Percentiles rank a stretch among this genome's conserved stretches.
Evolutionary conservation across 2,329 filamentous ascomycete genomes (phyloP).

Genomic region (Fusarium continuum): DNA sequence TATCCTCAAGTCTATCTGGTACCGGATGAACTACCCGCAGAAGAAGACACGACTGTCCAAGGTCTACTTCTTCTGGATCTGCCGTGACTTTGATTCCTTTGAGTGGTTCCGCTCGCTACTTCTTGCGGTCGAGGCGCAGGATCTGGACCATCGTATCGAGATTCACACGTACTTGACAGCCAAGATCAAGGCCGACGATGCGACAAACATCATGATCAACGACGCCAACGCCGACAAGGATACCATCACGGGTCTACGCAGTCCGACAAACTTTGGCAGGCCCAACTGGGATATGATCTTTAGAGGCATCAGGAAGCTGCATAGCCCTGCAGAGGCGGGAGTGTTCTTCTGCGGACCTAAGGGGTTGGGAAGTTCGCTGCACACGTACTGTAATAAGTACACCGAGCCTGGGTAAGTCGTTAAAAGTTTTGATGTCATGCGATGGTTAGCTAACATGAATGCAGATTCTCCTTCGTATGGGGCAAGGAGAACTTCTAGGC

Average conservation of each 20-base stretch:
- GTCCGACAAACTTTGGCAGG: constrained; percentile 85
- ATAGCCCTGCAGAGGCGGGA: constrained; percentile 75
- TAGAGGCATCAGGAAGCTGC: constrained; percentile 81
- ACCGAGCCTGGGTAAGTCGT: constrained; percentile 76
- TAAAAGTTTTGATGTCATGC: not conserved
- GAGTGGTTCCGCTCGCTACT: constrained; percentile 90
- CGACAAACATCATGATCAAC: constrained; percentile 93
- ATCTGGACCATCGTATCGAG: constrained; percentile 84
- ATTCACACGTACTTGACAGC: constrained; percentile 90
- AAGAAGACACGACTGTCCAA: constrained; percentile 82
- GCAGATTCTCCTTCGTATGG: constrained; percentile 72
- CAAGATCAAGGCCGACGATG: constrained; percentile 86
- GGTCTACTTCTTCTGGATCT: constrained; percentile 94
- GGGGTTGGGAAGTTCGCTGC: constrained; percentile 76
- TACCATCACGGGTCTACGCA: constrained; percentile 82
- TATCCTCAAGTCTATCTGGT: constrained; percentile 92
- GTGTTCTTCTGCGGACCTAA: constrained; percentile 91
- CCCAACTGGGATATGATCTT: constrained; percentile 95
- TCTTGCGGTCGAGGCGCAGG: constrained; percentile 85
- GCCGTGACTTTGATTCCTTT: constrained; percentile 86
- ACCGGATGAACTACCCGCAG: constrained; percentile 88
- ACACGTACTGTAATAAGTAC: constrained; percentile 89
- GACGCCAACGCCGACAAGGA: constrained; percentile 86
- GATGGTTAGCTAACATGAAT: constrained; percentile 41
- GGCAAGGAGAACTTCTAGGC: constrained; percentile 69